Evolutionary conservation across 78 protist species (phyloP), one percentile per base, ranked within the genome.

Genomic region (Mastigamoeba balamuthi): DNA sequence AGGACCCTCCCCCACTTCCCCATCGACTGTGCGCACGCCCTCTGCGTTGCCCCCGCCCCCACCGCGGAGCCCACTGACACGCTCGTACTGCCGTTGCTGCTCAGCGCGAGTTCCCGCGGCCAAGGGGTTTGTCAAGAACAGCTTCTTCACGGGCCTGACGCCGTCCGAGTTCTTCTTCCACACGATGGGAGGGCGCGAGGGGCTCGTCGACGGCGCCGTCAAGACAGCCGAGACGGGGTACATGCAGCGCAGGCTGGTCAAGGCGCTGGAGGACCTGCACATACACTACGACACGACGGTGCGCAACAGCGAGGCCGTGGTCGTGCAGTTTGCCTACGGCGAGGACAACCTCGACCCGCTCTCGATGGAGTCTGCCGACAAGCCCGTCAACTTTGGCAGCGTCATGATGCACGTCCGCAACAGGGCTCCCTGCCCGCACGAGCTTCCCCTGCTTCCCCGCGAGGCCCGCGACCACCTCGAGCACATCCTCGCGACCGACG

Each of bases 201-300:
- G 87, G 74, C 88, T 91, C 2, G 95, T 91, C 23, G 99, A 97
- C 83, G 96, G 99, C 0, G 99, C 99, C 9, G 99, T 98, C 75
- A 98, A 98, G 84, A 98, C 99, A 0, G 99, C 99, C 35, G 99
- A 98, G 74, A 97, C 99, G 2, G 99, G 99, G 1, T 98, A 98
- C 73, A 95, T 95, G 97, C 97, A 95, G 81, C 86, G 94, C 38
- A 91, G 94, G 38, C 75, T 89, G 25, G 80, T 89, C 87, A 88
- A 88, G 77, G 96, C 97, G 7, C 88, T 97, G 35, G 99, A 97
- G 72, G 99, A 97, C 75, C 89, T 97, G 42, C 69, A 80, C 4
- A 74, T 85, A 4, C 83, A 90, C 33, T 97, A 97, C 84, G 99
- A 97, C 75, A 44, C 43, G 36, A 82, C 98, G 1, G 99, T 97